A percentile compares a stretch with the other conserved stretches of the same genome.
Evolutionary conservation across 1,284 basidiomycete genomes (phyloP).

Genomic region (Irpex sp.): DNA sequence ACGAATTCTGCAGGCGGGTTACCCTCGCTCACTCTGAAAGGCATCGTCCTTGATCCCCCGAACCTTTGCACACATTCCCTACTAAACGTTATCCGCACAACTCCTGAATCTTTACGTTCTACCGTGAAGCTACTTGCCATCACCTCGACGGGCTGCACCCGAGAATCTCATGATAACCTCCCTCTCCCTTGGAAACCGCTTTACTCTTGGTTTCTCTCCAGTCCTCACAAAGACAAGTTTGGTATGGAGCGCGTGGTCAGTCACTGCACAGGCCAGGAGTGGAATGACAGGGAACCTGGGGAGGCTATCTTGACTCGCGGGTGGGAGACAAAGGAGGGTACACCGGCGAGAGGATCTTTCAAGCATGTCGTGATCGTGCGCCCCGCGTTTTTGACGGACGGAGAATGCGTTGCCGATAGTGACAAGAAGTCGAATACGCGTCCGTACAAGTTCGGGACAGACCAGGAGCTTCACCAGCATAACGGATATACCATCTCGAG

Average conservation of each 20-base stretch:
- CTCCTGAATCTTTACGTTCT: constrained; percentile 30
- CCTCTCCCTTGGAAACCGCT: constrained; percentile 46
- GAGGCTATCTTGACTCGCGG: constrained; percentile 35
- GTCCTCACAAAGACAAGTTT: constrained; percentile 54
- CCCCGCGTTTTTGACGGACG: constrained; percentile 55
- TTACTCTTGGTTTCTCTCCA: constrained; percentile 38
- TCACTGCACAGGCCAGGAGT: constrained; percentile 43
- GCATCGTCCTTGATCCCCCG: constrained; percentile 39
- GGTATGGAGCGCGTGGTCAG: constrained; percentile 47
- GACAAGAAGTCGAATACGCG: not conserved
- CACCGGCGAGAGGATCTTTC: constrained; percentile 38
- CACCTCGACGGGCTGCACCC: constrained; percentile 50
- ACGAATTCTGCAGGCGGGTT: constrained; percentile 27
- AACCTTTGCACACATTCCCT: constrained; percentile 50
- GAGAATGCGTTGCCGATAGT: constrained; percentile 45
- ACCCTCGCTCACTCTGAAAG: constrained; percentile 33
- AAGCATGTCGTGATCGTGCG: constrained; percentile 47
- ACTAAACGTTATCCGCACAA: constrained; percentile 44
- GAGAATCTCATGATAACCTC: constrained; percentile 37
- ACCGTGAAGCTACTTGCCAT: constrained; percentile 42
- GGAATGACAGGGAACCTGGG: constrained; percentile 37
- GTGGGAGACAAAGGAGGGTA: constrained; percentile 37
- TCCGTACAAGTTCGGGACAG: constrained; percentile 36
- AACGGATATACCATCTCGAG: constrained; percentile 52
- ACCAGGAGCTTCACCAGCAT: constrained; percentile 27